These are phyloP conservation scores for Backusella tuberculispora DNA, from an alignment of 192 early-diverging fungal species.

Conservation along the genomic window DNA sequence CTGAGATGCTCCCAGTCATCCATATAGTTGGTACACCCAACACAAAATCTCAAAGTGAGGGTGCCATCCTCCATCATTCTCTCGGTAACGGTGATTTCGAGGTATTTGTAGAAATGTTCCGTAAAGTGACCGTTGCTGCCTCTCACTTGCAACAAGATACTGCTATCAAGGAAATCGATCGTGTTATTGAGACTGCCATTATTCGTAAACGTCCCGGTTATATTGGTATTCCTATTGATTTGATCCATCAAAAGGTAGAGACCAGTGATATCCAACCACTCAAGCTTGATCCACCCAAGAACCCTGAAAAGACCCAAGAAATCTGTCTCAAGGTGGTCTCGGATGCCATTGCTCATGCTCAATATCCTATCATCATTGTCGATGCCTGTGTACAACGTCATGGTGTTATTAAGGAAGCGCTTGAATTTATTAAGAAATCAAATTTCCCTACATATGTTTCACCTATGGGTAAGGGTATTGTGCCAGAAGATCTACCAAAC, in stretches of 20 bases:
- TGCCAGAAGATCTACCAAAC: conserved; percentile 34
- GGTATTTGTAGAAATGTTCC: conserved; percentile 47
- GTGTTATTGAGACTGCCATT: conserved; percentile 25
- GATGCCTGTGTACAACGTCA: conserved; percentile 48
- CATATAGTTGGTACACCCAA: conserved; percentile 57
- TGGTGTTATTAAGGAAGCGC: conserved; percentile 33
- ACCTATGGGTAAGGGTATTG: conserved; percentile 52
- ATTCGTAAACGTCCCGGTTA: conserved; percentile 34
- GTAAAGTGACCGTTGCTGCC: conserved; percentile 46
- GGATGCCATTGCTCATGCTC: conserved; percentile 31
- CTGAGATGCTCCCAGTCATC: conserved; percentile 54
- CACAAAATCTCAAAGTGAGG: conserved; percentile 46
- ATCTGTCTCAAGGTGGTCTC: conserved; percentile 38
- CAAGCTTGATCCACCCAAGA: conserved; percentile 21
- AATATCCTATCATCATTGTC: conserved; percentile 47
- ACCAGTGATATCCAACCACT: conserved; percentile 28
- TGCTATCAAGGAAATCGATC: conserved; percentile 47
- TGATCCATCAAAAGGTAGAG: conserved; percentile 30
- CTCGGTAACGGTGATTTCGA: conserved; percentile 53
- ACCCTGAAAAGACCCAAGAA: conserved; percentile 30
- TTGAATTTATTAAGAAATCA: conserved; percentile 42
- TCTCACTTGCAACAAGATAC: conserved; percentile 33
- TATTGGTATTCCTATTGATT: conserved; percentile 49
- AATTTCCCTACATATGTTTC: conserved; percentile 43
- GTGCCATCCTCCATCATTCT: conserved; percentile 52